A percentile compares a stretch with the other conserved stretches of the same genome.
These are phyloP conservation scores for Macadamia tetraphylla DNA, from an alignment of 164 flowering plant genomes.

Conservation along the genomic window DNA sequence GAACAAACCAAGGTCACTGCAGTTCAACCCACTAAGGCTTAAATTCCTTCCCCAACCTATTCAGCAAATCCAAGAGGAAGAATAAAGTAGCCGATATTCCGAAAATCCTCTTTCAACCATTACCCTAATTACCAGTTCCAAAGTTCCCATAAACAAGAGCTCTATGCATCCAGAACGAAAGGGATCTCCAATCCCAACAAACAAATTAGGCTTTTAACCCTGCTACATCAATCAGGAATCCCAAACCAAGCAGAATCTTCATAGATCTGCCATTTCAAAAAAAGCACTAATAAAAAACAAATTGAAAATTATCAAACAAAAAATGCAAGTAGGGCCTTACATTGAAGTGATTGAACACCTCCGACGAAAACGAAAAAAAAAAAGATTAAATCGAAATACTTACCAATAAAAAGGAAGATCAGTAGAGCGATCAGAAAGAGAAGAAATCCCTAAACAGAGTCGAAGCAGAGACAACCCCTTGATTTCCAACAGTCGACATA, in stretches of 20 bases:
- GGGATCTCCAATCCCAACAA: slow-evolving; percentile 3
- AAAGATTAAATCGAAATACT: slow-evolving; percentile 4
- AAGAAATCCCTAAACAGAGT: not conserved
- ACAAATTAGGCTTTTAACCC: slow-evolving; percentile 5
- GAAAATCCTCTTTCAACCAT: not conserved
- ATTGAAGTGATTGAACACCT: not conserved
- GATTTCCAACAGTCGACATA: slow-evolving; percentile 8
- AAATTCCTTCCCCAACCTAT: not conserved
- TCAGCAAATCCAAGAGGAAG: not conserved
- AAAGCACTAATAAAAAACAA: slow-evolving; percentile 4
- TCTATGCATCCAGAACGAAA: not conserved
- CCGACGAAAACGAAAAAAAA: not conserved
- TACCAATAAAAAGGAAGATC: slow-evolving; percentile 6
- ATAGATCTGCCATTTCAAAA: slow-evolving; percentile 10
- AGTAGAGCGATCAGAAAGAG: slow-evolving; percentile 3
- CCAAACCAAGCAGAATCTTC: slow-evolving; percentile 30
- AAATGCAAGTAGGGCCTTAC: not conserved
- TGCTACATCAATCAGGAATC: not conserved
- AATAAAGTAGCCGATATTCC: not conserved
- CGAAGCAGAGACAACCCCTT: slow-evolving; percentile 8
- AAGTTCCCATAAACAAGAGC: slow-evolving; percentile 1
- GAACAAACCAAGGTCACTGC: not conserved
- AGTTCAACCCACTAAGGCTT: not conserved
- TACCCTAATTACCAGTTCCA: not conserved
- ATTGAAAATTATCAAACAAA: not conserved